A percentile compares a stretch with the other conserved stretches of the same genome.
Evolutionary conservation across 805 yeast genomes (phyloP).

Genomic region (Pichia thaimueangensis): DNA sequence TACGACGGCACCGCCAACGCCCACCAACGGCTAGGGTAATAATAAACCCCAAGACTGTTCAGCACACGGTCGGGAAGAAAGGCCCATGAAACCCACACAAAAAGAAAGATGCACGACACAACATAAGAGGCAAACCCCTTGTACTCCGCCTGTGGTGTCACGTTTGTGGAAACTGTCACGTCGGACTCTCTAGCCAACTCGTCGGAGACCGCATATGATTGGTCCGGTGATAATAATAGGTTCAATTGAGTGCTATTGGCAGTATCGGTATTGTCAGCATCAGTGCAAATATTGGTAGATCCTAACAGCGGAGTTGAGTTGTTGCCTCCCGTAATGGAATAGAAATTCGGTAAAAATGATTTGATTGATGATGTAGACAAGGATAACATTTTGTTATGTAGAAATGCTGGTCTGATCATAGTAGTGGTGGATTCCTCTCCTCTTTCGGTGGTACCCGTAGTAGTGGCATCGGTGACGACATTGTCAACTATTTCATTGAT

Average conservation of each 20-base stretch:
- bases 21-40: constrained; percentile 92
- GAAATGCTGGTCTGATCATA: constrained; percentile 12
- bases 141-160: constrained; percentile 66
- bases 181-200: constrained; percentile 59
- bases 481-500: neutral
- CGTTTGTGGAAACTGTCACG: constrained; percentile 51
- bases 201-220: constrained; percentile 34
- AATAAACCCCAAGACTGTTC: constrained; percentile 52
- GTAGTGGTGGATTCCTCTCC: neutral
- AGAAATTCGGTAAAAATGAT: constrained; percentile 27
- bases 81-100: constrained; percentile 68
- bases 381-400: constrained; percentile 25
- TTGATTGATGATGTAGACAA: constrained; percentile 29
- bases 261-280: neutral
- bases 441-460: neutral
- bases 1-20: constrained; percentile 71
- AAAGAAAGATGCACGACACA: constrained; percentile 49
- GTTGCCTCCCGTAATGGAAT: constrained; percentile 20
- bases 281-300: neutral
- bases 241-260: neutral
- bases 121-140: constrained; percentile 82
- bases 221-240: neutral
- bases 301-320: constrained; percentile 18
- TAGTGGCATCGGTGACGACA: neutral
- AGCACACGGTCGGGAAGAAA: constrained; percentile 56